Base-by-base conservation (phyloP, 2,329 filamentous ascomycete genomes). In the Tolypocladium endophyticum region DNA sequence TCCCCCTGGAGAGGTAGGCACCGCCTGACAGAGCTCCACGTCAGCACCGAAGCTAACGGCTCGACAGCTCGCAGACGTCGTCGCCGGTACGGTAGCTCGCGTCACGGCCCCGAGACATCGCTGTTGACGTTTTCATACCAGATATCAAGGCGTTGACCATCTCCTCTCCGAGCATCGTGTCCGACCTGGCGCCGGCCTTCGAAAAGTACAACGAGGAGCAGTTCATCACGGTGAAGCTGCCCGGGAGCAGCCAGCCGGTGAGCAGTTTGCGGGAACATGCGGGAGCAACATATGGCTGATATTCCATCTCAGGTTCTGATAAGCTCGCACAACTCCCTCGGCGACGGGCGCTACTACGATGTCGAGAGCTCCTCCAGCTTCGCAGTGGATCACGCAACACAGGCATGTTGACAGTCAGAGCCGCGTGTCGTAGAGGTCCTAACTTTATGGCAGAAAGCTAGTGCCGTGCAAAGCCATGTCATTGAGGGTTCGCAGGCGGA, bases 161-260 rank as follows among this genome's bases (percentile, higher is more conserved):
- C 63, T 85, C 88, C 66, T 85, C 86, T 50, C 83, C 86, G 43
- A 78, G 81, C 59, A 78, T 94, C 62, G 77, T 92, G 59, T 77
- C 85, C 61, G 86, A 89, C 64, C 87, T 97, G 58, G 83, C 81
- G 8, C 89, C 92, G 0, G 92, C 94, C 0, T 95, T 96, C 73
- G 81, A 92, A 76, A 91, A 89, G 75, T 97, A 99, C 82, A 97
- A 97, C 69, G 93, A 99, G 76, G 88, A 92, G 74, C 94, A 99
- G 75, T 89, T 97, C 73, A 78, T 86, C 56, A 92, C 92, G 20
- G 87, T 90, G 63, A 96, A 95, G 81, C 84, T 99, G 59, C 93
- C 93, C 0, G 92, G 92, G 36, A 85, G 89, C 71, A 93, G 86
- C 73, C 86, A 91, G 73, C 68, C 71, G 59, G 76, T 78, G 60